These are phyloP conservation scores for Globisporangium cylindrosporum DNA, from an alignment of 352 stramenopile species.

Conservation along the genomic window DNA sequence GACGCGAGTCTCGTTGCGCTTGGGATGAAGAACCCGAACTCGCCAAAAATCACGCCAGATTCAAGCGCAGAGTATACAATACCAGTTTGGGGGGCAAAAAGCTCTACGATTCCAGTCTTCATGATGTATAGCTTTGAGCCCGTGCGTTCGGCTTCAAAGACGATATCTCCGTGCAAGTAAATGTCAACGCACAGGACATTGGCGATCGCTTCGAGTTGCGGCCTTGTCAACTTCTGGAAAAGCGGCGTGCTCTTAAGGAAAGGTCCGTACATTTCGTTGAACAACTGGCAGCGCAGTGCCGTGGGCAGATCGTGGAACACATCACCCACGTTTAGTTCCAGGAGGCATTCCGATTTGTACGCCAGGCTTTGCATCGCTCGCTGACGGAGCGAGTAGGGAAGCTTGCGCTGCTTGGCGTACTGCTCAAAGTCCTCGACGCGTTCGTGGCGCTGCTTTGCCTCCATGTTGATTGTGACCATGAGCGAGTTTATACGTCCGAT, in stretches of 20 bases:
- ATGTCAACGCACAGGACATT: conserved; percentile 55
- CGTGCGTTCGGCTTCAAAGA: conserved; percentile 45
- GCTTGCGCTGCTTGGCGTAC: conserved; percentile 53
- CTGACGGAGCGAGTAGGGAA: conserved; percentile 39
- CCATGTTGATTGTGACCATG: conserved; percentile 66
- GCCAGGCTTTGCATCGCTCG: conserved; percentile 46
- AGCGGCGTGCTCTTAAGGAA: conserved; percentile 33
- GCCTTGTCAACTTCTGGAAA: conserved; percentile 31
- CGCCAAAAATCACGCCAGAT: conserved; percentile 44
- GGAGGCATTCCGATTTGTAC: conserved; percentile 51
- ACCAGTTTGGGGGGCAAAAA: conserved; percentile 30
- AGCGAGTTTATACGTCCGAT: conserved; percentile 66
- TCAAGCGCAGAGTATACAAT: conserved; percentile 36
- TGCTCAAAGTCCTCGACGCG: conserved; percentile 65
- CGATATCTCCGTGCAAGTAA: conserved; percentile 57
- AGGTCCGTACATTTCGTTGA: conserved; percentile 50
- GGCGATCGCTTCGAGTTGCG: conserved; percentile 51
- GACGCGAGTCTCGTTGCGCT: conserved; percentile 41
- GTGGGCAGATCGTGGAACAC: conserved; percentile 50
- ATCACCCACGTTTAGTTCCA: conserved; percentile 33
- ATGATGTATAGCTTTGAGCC: conserved; percentile 49
- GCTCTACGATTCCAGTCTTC: conserved; percentile 45
- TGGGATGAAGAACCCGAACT: conserved; percentile 63
- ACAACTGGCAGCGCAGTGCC: conserved; percentile 35
- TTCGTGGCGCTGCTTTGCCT: conserved; percentile 46